Conservation (phyloP, 257 asterid genomes). For the Coffea canephora region DNA sequence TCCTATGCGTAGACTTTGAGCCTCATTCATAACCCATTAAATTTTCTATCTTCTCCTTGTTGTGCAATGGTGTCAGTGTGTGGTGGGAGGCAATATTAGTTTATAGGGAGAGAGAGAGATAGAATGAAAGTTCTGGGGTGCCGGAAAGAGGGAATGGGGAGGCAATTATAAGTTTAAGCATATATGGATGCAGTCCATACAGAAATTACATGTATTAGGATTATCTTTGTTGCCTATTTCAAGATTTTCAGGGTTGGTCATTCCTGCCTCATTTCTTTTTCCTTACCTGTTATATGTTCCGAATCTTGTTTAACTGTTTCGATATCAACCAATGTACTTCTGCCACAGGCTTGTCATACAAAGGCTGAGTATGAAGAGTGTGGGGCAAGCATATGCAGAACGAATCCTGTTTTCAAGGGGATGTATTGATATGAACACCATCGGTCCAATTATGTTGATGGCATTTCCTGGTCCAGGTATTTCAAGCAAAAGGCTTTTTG, state of each 20-base stretch:
- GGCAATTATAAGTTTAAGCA: neutral
- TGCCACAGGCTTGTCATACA: slow-evolving; percentile 85
- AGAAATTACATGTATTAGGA: neutral
- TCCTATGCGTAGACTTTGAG: neutral
- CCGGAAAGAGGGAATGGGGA: neutral
- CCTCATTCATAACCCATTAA: neutral
- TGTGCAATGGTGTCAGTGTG: neutral
- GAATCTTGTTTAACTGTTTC: neutral
- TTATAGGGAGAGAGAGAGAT: neutral
- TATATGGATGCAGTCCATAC: neutral
- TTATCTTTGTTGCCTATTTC: neutral
- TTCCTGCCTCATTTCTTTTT: neutral
- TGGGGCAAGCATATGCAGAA: slow-evolving; percentile 96
- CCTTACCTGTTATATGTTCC: neutral
- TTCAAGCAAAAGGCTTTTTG: slow-evolving; percentile 6
- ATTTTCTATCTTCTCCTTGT: neutral
- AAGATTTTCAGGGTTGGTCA: neutral
- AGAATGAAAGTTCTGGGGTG: neutral
- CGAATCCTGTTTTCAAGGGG: slow-evolving; percentile 95
- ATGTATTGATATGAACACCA: slow-evolving; percentile 58
- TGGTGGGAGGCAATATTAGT: neutral
- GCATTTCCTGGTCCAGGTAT: neutral
- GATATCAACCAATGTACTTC: neutral
- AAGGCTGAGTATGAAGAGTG: slow-evolving; percentile 95
- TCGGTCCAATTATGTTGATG: slow-evolving; percentile 14